Evolutionary conservation across 371 early-diverging fungal species (phyloP).

Genomic region (Capillidium heterosporum): DNA sequence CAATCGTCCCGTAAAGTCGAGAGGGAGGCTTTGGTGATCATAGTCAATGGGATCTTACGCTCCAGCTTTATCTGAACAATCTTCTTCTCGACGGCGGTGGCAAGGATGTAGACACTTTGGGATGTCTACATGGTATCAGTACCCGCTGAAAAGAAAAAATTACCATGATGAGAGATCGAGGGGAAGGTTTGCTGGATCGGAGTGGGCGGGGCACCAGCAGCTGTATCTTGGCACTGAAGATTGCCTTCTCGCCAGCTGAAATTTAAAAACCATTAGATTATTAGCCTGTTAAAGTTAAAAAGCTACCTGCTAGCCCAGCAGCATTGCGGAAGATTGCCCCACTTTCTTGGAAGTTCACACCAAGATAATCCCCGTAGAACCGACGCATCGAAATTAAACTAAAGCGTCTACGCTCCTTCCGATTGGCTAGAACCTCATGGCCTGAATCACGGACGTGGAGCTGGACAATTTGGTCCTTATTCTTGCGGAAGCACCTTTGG

Average conservation of each 20-base stretch:
- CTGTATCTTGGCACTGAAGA: conserved; percentile 47
- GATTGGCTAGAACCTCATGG: conserved; percentile 67
- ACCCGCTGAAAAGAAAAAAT: too few relatives aligned
- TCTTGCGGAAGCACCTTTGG: conserved; percentile 69
- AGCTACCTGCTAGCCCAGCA: background rate
- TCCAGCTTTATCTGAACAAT: conserved; percentile 29
- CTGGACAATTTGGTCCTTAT: conserved; percentile 78
- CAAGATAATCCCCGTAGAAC: conserved; percentile 84
- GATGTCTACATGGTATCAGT: conserved; percentile 19
- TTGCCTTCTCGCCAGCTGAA: conserved; percentile 26
- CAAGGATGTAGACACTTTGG: conserved; percentile 32
- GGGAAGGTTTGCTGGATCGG: conserved; percentile 61
- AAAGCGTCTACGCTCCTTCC: conserved; percentile 83
- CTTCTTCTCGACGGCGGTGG: conserved; percentile 31
- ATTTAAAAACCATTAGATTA: too few relatives aligned
- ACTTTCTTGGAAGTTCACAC: conserved; percentile 21
- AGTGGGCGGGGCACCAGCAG: conserved; percentile 52
- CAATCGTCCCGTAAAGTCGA: conserved; percentile 68
- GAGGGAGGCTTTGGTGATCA: conserved; percentile 31
- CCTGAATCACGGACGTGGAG: conserved; percentile 84
- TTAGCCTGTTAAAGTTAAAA: too few relatives aligned
- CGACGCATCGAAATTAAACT: conserved; percentile 67
- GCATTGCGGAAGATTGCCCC: conserved; percentile 34
- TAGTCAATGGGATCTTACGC: conserved; percentile 24
- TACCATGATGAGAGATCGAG: conserved; percentile 40